A percentile compares a stretch with the other conserved stretches of the same genome.
Evolutionary conservation across 2,329 filamentous ascomycete species (phyloP).

Genomic region (Verticillium zaregamsianum): DNA sequence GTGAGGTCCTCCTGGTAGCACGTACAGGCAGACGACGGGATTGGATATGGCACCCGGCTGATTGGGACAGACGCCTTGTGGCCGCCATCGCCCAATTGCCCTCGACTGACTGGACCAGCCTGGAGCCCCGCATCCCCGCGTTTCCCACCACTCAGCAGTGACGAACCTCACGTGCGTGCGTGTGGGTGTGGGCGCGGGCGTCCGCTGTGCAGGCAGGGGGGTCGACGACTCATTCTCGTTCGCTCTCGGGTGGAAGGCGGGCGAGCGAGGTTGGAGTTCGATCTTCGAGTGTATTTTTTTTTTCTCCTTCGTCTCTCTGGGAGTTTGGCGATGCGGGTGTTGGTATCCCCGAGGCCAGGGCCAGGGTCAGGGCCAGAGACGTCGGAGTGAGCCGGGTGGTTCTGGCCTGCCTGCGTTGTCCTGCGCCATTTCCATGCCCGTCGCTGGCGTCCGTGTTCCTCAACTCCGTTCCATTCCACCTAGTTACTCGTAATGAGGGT

Average conservation of each 20-base stretch:
- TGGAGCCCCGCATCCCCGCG: slow-evolving; percentile 1
- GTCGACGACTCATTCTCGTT: background rate
- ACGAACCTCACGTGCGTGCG: background rate
- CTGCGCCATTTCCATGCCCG: background rate
- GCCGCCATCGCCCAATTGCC: background rate
- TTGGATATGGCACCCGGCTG: slow-evolving; percentile 3
- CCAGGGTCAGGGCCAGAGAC: background rate
- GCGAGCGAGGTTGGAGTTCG: background rate
- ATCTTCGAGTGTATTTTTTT: background rate
- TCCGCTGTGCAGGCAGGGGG: background rate
- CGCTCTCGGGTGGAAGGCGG: background rate
- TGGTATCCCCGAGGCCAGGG: background rate
- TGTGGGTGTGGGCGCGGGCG: background rate
- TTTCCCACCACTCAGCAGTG: background rate
- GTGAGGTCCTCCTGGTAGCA: background rate
- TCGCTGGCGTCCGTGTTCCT: background rate
- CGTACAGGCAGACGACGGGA: background rate
- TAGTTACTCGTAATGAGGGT: too few relatives aligned
- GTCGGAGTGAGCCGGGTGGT: background rate
- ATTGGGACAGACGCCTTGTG: background rate
- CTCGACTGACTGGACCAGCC: background rate
- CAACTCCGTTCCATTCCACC: background rate
- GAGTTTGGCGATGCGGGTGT: background rate
- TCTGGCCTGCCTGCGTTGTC: background rate
- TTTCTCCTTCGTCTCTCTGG: too few relatives aligned